phyloP scores from a whole-genome alignment of 2,329 filamentous ascomycete species.

The Nemania abortiva region DNA sequence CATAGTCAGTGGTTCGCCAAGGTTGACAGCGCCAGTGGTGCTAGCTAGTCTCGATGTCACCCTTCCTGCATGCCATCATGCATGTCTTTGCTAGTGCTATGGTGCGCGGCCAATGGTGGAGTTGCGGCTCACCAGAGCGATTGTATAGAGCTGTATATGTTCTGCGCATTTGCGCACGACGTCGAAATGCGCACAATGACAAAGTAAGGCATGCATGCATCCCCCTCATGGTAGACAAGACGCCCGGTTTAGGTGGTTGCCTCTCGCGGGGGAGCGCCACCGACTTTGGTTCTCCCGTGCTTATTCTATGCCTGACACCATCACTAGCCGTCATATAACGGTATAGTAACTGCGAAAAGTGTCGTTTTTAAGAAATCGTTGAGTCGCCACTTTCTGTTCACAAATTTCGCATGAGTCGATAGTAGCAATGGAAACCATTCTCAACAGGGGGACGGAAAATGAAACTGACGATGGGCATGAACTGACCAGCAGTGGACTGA shows the following conservation, averaged over 20 bases:
- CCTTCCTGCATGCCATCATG: neutral
- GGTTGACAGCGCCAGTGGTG: neutral
- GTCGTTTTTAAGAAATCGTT: neutral
- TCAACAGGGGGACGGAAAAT: neutral
- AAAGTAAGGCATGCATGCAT: neutral
- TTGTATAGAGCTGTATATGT: neutral
- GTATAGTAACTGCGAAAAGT: no score
- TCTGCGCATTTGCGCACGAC: conserved; percentile 8
- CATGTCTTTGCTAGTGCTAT: neutral
- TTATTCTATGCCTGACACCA: neutral
- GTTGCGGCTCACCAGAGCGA: neutral
- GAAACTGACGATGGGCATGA: neutral
- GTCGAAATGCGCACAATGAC: no score
- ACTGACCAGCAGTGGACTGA: neutral
- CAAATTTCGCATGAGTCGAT: neutral
- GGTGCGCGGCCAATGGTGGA: neutral
- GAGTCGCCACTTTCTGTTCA: neutral
- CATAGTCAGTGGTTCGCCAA: neutral
- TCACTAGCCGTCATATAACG: neutral
- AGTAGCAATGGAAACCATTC: neutral
- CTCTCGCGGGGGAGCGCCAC: neutral
- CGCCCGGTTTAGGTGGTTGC: neutral
- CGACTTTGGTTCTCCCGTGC: neutral
- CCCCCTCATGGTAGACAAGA: neutral
- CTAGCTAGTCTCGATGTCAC: neutral